A percentile compares a stretch with the other conserved stretches of the same genome.
These are phyloP conservation scores for Phialocephala subalpina DNA, from an alignment of 2,329 filamentous ascomycete genomes.

Conservation along the genomic window DNA sequence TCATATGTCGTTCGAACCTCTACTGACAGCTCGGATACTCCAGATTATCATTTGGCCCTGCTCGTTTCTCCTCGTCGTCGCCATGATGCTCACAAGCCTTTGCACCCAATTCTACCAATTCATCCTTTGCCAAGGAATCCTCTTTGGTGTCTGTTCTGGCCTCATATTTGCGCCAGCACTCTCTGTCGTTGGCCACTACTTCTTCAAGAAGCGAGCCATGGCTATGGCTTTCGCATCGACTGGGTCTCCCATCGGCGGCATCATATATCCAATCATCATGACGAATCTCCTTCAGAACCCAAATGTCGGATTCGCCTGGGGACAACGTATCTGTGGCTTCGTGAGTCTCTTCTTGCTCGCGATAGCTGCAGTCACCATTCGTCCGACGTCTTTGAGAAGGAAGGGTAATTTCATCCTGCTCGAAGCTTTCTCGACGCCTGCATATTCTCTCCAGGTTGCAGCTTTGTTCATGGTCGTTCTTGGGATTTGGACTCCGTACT, in stretches of 20 bases:
- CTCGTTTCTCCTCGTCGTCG: constrained; percentile 55
- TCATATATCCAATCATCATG: constrained; percentile 70
- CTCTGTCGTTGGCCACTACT: constrained; percentile 82
- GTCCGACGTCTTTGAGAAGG: constrained; percentile 50
- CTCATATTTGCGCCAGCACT: constrained; percentile 86
- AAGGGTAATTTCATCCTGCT: constrained; percentile 52
- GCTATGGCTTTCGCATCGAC: constrained; percentile 83
- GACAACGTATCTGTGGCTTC: constrained; percentile 61
- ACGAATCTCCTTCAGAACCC: constrained; percentile 58
- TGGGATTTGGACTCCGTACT: constrained; percentile 59
- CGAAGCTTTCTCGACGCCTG: constrained; percentile 50
- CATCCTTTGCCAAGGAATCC: constrained; percentile 69
- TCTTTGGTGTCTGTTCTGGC: constrained; percentile 77
- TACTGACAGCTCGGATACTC: background rate
- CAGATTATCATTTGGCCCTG: constrained; percentile 39
- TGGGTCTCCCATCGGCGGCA: constrained; percentile 74
- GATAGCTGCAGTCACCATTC: constrained; percentile 52
- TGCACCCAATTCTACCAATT: constrained; percentile 62
- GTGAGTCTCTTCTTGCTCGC: constrained; percentile 51
- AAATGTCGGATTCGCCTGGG: constrained; percentile 59
- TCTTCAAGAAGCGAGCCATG: constrained; percentile 74
- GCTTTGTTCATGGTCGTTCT: constrained; percentile 52
- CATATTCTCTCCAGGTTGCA: constrained; percentile 45
- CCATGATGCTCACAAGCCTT: constrained; percentile 67
- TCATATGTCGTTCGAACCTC: too few relatives aligned